Evolutionary conservation across 2,329 filamentous ascomycete species (phyloP), one percentile per base, ranked within the genome.

Genomic region (Alternaria panax): DNA sequence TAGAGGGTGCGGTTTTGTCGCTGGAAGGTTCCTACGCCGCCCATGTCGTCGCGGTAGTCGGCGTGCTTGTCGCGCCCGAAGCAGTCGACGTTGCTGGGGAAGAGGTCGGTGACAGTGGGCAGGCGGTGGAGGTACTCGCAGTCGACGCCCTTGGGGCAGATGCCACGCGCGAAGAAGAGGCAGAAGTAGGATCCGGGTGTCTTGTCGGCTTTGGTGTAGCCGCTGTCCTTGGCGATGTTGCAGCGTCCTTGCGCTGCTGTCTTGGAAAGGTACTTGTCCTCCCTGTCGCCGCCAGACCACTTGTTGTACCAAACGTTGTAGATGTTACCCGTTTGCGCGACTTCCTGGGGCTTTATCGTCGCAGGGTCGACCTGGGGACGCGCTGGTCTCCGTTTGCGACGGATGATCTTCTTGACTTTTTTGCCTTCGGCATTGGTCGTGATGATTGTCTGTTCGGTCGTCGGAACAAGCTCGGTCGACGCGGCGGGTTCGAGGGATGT

Each of bases 231-330:
- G 1, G 89, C 89, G 61, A 99, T 83, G 75, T 93, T 95, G 83
- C 95, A 98, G 55, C 96, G 91, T 2, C 90, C 90, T 65, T 90
- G 89, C 4, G 95, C 94, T 14, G 89, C 87, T 0, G 89, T 91
- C 75, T 97, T 90, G 34, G 90, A 92, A 4, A 93, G 86, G 73
- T 94, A 93, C 70, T 93, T 92, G 82, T 96, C 93, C 75, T 98
- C 94, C 61, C 93, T 88, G 79, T 99, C 95, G 73, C 95, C 95
- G 67, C 95, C 95, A 1, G 90, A 91, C 93, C 94, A 98, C 80
- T 97, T 98, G 82, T 97, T 97, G 81, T 97, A 97, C 94, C 93
- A 97, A 73, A 96, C 96, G 80, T 99, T 99, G 85, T 95, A 99
- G 59, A 93, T 92, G 0, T 92, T 96, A 53, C 95, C 95, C 0